phyloP scores from a whole-genome alignment of 805 yeast genomes.

The Yarrowia keelungensis region DNA sequence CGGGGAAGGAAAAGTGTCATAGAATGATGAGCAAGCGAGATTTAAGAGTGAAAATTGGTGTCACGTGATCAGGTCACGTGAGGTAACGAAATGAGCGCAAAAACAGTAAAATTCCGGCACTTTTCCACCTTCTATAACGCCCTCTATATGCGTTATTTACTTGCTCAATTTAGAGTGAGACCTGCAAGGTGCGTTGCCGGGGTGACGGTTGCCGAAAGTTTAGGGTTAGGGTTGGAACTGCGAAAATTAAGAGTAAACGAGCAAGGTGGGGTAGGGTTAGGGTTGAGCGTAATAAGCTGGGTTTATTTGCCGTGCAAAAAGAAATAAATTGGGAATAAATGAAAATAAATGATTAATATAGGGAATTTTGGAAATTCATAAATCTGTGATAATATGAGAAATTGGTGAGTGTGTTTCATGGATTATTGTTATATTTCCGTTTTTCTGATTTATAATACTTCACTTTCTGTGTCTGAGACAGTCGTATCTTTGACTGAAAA shows the following conservation, averaged over 20 bases:
- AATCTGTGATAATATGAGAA: too few relatives aligned
- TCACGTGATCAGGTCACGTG: background rate
- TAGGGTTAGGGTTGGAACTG: background rate
- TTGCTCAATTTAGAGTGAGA: constrained; percentile 19
- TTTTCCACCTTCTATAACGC: background rate
- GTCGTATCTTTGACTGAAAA: too few relatives aligned
- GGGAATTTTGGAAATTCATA: too few relatives aligned
- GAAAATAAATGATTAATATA: too few relatives aligned
- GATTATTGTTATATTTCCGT: too few relatives aligned
- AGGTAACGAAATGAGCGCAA: too few relatives aligned
- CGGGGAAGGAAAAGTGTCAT: too few relatives aligned
- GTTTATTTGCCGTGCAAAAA: too few relatives aligned
- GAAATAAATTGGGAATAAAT: too few relatives aligned
- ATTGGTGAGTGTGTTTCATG: too few relatives aligned
- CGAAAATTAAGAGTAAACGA: background rate
- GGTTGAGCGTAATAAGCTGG: background rate
- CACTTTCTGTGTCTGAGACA: too few relatives aligned
- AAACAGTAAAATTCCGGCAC: background rate
- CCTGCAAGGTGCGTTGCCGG: constrained; percentile 17
- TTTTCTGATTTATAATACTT: too few relatives aligned
- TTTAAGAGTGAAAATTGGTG: background rate
- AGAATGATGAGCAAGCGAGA: background rate
- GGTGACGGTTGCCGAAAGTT: background rate
- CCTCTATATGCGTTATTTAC: background rate
- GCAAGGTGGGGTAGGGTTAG: constrained; percentile 15